Conservation (phyloP, 352 stramenopile species). For the Phytophthora fragariae region DNA sequence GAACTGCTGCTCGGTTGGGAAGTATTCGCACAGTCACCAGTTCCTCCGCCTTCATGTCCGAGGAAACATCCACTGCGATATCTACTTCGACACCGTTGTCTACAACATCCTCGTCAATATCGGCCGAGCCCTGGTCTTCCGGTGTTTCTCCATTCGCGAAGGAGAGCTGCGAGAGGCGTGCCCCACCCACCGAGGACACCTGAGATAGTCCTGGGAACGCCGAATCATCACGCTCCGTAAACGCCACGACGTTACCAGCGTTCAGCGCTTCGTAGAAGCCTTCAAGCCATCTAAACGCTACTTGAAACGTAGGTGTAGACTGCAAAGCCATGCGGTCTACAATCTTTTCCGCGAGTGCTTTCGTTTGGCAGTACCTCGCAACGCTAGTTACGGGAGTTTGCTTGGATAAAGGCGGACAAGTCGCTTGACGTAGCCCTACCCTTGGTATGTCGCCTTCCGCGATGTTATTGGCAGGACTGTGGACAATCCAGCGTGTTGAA, state of each 20-base stretch:
- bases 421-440: neutral
- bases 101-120: neutral
- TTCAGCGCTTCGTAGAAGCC: no score
- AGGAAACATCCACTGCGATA: no score
- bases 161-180: neutral
- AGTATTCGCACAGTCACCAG: neutral
- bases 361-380: no score
- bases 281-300: no score
- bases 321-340: no score
- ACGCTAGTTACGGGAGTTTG: neutral
- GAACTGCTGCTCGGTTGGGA: neutral
- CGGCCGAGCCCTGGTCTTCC: neutral
- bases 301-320: no score
- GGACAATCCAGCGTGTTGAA: no score
- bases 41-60: neutral
- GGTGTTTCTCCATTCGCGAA: neutral
- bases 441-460: neutral
- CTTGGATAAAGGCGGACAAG: neutral
- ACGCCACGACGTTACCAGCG: no score
- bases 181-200: no score
- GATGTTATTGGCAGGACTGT: conserved; percentile 14
- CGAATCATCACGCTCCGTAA: no score
- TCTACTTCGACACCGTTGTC: neutral
- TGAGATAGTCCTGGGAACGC: no score
- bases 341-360: no score